Conservation (phyloP, 805 yeast species). For the Metschnikowia reukaufii region DNA sequence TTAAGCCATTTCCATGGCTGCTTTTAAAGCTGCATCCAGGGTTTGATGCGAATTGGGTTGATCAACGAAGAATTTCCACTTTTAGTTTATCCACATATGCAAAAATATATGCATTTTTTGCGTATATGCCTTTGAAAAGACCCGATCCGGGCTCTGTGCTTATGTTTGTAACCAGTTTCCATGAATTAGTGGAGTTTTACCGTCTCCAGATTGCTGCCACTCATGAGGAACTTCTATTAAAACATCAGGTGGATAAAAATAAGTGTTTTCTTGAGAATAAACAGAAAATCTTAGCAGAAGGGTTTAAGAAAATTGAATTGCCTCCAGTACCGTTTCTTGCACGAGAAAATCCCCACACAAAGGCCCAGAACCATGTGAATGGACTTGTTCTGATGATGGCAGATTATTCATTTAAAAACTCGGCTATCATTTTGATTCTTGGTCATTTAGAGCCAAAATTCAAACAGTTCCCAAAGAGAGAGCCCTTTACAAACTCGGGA, state of each 20-base stretch:
- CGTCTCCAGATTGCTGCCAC: constrained; percentile 32
- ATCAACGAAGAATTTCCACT: constrained; percentile 9
- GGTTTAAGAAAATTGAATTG: constrained; percentile 21
- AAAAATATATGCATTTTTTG: constrained; percentile 24
- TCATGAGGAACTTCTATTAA: constrained; percentile 35
- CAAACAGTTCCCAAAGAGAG: background rate
- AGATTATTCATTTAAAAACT: constrained; percentile 22
- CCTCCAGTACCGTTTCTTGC: constrained; percentile 34
- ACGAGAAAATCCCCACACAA: constrained; percentile 30
- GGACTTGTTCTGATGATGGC: constrained; percentile 28
- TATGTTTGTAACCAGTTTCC: constrained; percentile 32
- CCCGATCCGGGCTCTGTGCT: constrained; percentile 17
- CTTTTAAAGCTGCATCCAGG: constrained; percentile 21
- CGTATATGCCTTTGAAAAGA: constrained; percentile 12
- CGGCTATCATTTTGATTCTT: constrained; percentile 28
- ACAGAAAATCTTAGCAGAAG: constrained; percentile 25
- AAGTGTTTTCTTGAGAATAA: constrained; percentile 20
- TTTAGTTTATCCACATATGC: constrained; percentile 30
- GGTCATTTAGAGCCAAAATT: constrained; percentile 35
- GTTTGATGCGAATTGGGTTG: constrained; percentile 25
- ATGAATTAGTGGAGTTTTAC: constrained; percentile 37
- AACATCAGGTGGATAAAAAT: constrained; percentile 32
- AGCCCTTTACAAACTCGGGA: background rate
- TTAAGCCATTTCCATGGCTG: constrained; percentile 32
- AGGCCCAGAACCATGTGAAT: constrained; percentile 32